Conservation (phyloP, 805 yeast genomes). For the Komagataella pastoris region DNA sequence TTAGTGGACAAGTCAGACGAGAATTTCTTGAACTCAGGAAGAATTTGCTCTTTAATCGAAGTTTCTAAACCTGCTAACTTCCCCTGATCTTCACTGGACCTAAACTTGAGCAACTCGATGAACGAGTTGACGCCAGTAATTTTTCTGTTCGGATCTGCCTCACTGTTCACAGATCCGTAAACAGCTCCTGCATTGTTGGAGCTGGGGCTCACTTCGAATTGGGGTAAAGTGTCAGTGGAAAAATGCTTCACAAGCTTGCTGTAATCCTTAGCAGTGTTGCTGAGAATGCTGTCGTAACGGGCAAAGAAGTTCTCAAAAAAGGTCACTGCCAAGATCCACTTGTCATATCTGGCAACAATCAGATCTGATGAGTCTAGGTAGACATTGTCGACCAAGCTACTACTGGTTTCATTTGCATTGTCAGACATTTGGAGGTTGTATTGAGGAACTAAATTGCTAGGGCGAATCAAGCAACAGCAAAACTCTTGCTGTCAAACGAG, state of each 20-base stretch:
- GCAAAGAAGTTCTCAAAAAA: conserved; percentile 12
- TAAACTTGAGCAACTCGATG: conserved; percentile 11
- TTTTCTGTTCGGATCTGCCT: not conserved
- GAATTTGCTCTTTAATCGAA: conserved; percentile 19
- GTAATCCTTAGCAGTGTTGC: conserved; percentile 9
- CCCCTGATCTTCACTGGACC: conserved; percentile 17
- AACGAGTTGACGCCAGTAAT: conserved; percentile 13
- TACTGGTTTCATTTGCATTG: not conserved
- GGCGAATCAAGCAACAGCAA: not conserved
- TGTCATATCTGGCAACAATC: conserved; percentile 13
- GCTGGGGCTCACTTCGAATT: conserved; percentile 15
- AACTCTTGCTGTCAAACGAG: not conserved
- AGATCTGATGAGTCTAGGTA: conserved; percentile 15
- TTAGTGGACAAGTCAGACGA: conserved; percentile 25
- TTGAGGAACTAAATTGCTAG: not conserved
- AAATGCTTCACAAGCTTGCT: conserved; percentile 12
- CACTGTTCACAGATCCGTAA: conserved; percentile 11
- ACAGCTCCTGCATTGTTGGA: conserved; percentile 8
- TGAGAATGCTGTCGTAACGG: conserved; percentile 12
- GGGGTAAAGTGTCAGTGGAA: conserved; percentile 11
- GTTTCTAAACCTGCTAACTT: conserved; percentile 24
- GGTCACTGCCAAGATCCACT: conserved; percentile 12
- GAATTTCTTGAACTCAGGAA: conserved; percentile 29
- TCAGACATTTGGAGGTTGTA: not conserved
- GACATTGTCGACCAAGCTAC: conserved; percentile 4